phyloP scores from a whole-genome alignment of 2,329 filamentous ascomycete genomes.

The Fusarium armeniacum region DNA sequence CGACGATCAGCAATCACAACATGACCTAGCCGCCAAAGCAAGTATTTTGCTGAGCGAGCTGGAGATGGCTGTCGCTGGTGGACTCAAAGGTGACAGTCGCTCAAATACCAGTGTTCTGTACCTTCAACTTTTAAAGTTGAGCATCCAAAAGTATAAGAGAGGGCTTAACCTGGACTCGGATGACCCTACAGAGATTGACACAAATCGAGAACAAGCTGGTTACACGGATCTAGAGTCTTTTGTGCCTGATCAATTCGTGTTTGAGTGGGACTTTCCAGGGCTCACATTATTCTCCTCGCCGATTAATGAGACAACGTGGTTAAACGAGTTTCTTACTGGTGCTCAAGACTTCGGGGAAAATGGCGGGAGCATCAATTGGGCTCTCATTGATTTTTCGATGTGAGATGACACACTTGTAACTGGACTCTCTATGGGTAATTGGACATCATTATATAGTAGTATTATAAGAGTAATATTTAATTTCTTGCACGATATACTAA shows the following conservation, averaged over 20 bases:
- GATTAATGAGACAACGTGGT: slow-evolving; percentile 13
- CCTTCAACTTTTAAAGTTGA: slow-evolving; percentile 13
- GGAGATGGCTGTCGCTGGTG: neutral
- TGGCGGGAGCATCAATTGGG: slow-evolving; percentile 25
- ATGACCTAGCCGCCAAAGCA: neutral
- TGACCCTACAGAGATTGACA: neutral
- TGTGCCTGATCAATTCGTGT: slow-evolving; percentile 25
- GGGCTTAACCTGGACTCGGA: neutral
- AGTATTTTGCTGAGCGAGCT: neutral
- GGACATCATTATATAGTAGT: neutral
- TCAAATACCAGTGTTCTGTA: slow-evolving; percentile 21
- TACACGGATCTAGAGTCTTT: slow-evolving; percentile 21
- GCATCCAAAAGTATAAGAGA: slow-evolving; percentile 29
- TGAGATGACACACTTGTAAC: accelerated
- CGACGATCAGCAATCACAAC: neutral
- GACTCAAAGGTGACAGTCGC: slow-evolving; percentile 1
- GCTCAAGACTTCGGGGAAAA: slow-evolving; percentile 24
- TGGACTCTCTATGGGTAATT: neutral
- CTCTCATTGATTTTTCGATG: slow-evolving; percentile 24
- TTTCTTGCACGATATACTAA: too few species aligned
- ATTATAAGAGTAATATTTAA: neutral
- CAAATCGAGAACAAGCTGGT: neutral
- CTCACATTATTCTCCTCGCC: slow-evolving; percentile 19
- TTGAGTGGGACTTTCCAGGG: slow-evolving; percentile 30
- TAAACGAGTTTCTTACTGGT: slow-evolving; percentile 13